Base-by-base conservation (phyloP, 164 flowering plant genomes). In the Stephania cephalantha region DNA sequence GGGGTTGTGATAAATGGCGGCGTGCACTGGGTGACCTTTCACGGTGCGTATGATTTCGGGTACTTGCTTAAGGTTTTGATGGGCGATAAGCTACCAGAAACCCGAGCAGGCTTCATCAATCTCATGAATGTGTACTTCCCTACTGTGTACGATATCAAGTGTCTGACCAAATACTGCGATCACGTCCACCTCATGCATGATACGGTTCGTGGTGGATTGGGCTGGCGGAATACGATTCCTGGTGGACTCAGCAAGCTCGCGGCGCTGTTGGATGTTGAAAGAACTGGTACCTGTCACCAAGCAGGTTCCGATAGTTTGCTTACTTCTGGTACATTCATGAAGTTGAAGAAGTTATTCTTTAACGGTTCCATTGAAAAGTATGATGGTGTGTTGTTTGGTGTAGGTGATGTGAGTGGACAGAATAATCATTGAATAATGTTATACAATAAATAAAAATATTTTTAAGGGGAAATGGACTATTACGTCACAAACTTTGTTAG, bases 261-360 rank as follows among this genome's bases (percentile, higher is more conserved):
- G 1, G 87, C 83, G 81, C 74, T 87, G 63, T 79, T 88, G 79
- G 88, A 85, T 0, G 91, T 88, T 48, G 87, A 88, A 76, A 77
- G 91, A 66, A 58, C 87, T 46, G 91, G 91, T 13, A 73, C 80
- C n/a, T 84, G 87, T 69, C 90, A 88, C 61, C 89, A 84, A 76
- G 91, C 91, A 4, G 91, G 91, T 58, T 87, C 91, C 0, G 91
- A 88, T 74, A 88, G 91, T 80, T 81, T 88, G 86, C 85, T 88
- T 20, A 88, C 91, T 4, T 81, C 83, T 42, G 84, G 80, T 71
- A 81, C 89, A 25, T 88, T 88, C 79, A 88, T 82, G 86, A 88
- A 86, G 77, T 74, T 88, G 86, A 85, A 81, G 74, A 86, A 87
- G 44, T 76, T 70, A 30, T 85, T 82, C 85, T 87, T 86, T 77